Base-by-base conservation (phyloP, 1,284 basidiomycete genomes). In the Trametes sp. region DNA sequence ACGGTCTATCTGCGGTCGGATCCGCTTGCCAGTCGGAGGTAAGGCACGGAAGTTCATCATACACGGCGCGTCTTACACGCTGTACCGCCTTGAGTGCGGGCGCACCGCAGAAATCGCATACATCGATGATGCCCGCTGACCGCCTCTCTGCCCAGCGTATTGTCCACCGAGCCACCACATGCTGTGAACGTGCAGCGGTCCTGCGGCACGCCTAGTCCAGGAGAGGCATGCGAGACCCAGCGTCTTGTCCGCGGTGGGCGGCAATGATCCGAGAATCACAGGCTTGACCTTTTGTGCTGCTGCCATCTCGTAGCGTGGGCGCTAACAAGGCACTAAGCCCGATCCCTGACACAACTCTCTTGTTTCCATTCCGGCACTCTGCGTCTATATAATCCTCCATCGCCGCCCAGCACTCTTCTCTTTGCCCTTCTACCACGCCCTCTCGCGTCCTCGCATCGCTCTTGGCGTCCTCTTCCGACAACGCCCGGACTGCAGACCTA, bases 221-320 rank as follows among this genome's bases (percentile, higher is more conserved):
- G 31, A 24, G 48, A 19, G 63, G 59, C 21, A 64, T 33, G 29
- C 21, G 16, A 1, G 58, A 48, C 16, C 58, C 63, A 5, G 19
- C 33, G 41, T 33, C 51, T 50, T 58, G 51, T 55, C 29, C 26
- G 9, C 2, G 28, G 9, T 21, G 56, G 45, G 55, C 36, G 55
- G 38, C 10, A 24, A 46, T 58, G 49, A 49, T 49, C 45, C 62
- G 63, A 45, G 21, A 62, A 65, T 65, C 63, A 65, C 63, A 48
- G 57, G 59, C 56, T 45, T 31, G 41, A 16, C 51, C 46, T 42
- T 52, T 61, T 58, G 38, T 23, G 44, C n/a, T 2, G 42, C 52
- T 41, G 31, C 52, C 19, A 28, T 35, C 45, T 24, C 29, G 38
- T 46, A 51, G 54, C 54, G 42, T 56, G 54, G 54, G 46, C 53